Evolutionary conservation across 306 rosid genomes (phyloP), one percentile per base, ranked within the genome.

Genomic region (Sphenostylis stenocarpa): DNA sequence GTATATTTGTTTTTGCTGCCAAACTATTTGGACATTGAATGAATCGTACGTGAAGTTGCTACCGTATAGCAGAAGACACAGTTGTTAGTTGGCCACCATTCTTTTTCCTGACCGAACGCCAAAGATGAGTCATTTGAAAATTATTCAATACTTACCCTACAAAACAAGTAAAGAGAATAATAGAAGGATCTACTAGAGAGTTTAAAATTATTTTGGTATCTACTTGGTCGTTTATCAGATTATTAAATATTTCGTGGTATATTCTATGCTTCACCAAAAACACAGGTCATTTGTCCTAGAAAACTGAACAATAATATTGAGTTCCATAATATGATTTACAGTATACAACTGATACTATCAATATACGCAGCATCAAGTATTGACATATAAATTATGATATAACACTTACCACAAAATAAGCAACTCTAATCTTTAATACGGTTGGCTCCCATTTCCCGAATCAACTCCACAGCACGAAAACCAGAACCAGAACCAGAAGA

Each of bases 211-310:
- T 39, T 39, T 39, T 45, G 8, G 29, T 16, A 29, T 56, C 34
- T 72, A 3, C 29, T 58, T 62, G 5, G 56, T 28, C 52, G 11
- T 61, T 53, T 44, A 23, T 20, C 31, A n/a, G 43, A 61, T 45
- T 33, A 36, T 70, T 56, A 56, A 12, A 48, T 17, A 70, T 49
- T 43, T 52, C 67, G 41, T 43, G 10, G 68, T 53, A 80, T 72
- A 72, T 80, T 57, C 78, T 38, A 51, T 52, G 75, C 71, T 72
- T 77, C 75, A 34, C 11, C 47, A 66, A 81, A 67, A 67, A 64
- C 47, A 78, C 81, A 74, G 56, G 65, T 75, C 70, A 74, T 48
- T 43, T 70, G 26, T 69, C 9, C 26, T 2, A 15, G 43, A 28
- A 65, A 5, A 11, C 51, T 34, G 52, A 8, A 21, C 84, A 73